These are phyloP conservation scores for Hylodesmum podocarpum DNA, from an alignment of 306 rosid species.

Conservation along the genomic window DNA sequence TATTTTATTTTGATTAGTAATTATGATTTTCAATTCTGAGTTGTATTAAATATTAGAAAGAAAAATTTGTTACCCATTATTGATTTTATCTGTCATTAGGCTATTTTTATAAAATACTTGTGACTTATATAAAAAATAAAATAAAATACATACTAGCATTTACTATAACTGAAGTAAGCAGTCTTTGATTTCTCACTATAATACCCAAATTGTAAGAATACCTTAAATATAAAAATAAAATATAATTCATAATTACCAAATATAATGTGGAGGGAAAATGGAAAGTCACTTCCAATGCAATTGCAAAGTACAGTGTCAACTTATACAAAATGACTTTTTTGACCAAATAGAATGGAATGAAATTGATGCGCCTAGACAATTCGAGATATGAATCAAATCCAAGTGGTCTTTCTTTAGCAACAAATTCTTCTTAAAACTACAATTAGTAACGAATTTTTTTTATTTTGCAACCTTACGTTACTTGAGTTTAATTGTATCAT, in stretches of 20 bases:
- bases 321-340: not conserved
- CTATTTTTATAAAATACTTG: too few relatives aligned
- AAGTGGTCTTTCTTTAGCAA: not conserved
- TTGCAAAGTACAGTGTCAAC: not conserved
- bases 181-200: not conserved
- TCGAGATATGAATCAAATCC: not conserved
- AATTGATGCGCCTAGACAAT: not conserved
- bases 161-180: not conserved
- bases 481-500: too few relatives aligned
- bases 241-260: not conserved
- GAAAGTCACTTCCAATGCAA: not conserved
- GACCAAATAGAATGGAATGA: constrained; percentile 4
- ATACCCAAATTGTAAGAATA: not conserved
- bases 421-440: not conserved
- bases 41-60: too few relatives aligned
- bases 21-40: too few relatives aligned
- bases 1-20: too few relatives aligned
- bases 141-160: too few relatives aligned
- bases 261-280: not conserved
- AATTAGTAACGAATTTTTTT: not conserved
- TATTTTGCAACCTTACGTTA: not conserved
- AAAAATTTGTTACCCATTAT: too few relatives aligned
- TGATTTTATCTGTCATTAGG: too few relatives aligned
- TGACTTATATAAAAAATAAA: too few relatives aligned
- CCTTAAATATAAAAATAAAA: not conserved